These are phyloP conservation scores for Pseudopyricularia cyperi DNA, from an alignment of 2,329 filamentous ascomycete species.

Conservation along the genomic window DNA sequence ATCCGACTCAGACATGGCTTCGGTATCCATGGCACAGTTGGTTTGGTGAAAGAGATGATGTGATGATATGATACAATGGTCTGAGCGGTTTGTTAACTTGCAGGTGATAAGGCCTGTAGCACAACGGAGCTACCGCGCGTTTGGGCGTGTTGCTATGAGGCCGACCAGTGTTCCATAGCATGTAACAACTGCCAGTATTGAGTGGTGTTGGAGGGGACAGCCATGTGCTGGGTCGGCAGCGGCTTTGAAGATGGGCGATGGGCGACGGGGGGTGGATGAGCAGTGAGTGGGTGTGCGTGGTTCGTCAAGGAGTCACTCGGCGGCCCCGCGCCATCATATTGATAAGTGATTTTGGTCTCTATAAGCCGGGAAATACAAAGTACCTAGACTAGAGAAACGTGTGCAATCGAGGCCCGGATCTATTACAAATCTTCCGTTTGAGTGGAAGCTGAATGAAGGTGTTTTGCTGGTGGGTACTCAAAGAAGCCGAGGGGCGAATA, in stretches of 20 bases:
- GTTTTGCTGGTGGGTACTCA: too few species aligned
- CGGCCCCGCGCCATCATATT: too few species aligned
- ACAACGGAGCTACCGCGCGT: neutral
- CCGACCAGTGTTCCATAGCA: constrained; percentile 3
- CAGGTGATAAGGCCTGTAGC: neutral
- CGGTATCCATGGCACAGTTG: neutral
- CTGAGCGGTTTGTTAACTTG: neutral
- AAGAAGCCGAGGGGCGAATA: neutral
- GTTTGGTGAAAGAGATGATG: neutral
- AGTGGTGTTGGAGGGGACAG: neutral
- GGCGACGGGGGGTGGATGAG: neutral
- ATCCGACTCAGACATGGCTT: constrained; percentile 21
- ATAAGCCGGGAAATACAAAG: too few species aligned
- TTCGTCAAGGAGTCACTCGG: neutral
- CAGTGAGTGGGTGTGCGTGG: neutral
- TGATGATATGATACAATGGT: neutral
- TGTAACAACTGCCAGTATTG: constrained; percentile 3
- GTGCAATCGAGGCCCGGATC: too few species aligned
- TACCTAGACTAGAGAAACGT: too few species aligned
- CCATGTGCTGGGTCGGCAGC: constrained; percentile 1
- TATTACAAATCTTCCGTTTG: too few species aligned
- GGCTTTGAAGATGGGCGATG: neutral
- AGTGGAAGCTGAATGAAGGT: too few species aligned
- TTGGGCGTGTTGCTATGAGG: neutral
- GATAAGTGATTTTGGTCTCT: too few species aligned